Conservation (phyloP, 768 basidiomycete genomes). For the Russula abietina region DNA sequence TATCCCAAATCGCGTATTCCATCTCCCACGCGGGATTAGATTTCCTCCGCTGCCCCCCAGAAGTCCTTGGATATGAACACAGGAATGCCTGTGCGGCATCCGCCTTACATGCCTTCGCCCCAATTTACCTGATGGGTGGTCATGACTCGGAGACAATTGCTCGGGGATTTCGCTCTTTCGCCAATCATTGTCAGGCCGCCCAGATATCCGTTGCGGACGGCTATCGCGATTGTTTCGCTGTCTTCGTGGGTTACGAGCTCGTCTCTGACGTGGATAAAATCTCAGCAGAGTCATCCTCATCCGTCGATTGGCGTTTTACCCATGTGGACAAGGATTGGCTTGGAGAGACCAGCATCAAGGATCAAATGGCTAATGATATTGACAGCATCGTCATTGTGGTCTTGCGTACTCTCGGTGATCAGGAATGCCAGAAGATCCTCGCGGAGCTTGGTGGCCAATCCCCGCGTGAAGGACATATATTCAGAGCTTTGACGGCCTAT, state of each 20-base stretch:
- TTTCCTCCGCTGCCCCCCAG: slow-evolving; percentile 55
- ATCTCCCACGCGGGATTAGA: slow-evolving; percentile 48
- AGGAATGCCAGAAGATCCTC: slow-evolving; percentile 56
- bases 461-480: slow-evolving; percentile 39
- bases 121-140: slow-evolving; percentile 48
- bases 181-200: slow-evolving; percentile 55
- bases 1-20: slow-evolving; percentile 66
- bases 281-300: slow-evolving; percentile 10
- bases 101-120: slow-evolving; percentile 61
- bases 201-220: slow-evolving; percentile 47
- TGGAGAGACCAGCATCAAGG: slow-evolving; percentile 33
- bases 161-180: slow-evolving; percentile 45
- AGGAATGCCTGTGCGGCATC: slow-evolving; percentile 60
- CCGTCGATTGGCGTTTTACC: background rate
- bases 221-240: slow-evolving; percentile 57
- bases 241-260: slow-evolving; percentile 59
- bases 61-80: slow-evolving; percentile 69
- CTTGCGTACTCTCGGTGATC: slow-evolving; percentile 59
- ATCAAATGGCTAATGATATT: slow-evolving; percentile 39
- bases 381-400: slow-evolving; percentile 56
- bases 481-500: slow-evolving; percentile 47
- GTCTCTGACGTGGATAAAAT: slow-evolving; percentile 41
- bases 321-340: slow-evolving; percentile 32
- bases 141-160: slow-evolving; percentile 28
- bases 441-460: slow-evolving; percentile 39